Percentiles rank a stretch among this genome's conserved stretches.
Evolutionary conservation across 495 filamentous ascomycete genomes (phyloP).

Genomic region (Penicillium steckii): DNA sequence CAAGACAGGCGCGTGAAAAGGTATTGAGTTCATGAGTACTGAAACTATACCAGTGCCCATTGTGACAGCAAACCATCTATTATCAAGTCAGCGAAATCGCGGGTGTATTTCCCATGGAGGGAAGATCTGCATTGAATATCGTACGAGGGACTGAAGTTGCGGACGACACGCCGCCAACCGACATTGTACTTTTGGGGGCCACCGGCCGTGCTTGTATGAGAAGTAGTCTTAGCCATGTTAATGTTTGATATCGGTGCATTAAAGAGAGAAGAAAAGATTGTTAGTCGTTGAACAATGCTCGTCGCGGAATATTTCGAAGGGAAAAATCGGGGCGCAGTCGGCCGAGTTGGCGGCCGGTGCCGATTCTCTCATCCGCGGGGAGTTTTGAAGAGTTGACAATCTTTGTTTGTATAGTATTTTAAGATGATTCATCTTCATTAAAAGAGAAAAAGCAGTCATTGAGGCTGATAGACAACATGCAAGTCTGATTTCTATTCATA

Average conservation of each 20-base stretch:
- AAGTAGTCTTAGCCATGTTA: not conserved
- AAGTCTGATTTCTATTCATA: too few species aligned
- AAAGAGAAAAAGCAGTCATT: too few species aligned
- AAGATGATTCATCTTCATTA: not conserved
- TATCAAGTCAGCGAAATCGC: not conserved
- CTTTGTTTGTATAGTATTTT: too few species aligned
- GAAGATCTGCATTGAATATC: slow-evolving; percentile 1
- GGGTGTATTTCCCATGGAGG: not conserved
- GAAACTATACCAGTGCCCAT: slow-evolving; percentile 53
- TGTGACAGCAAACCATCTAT: slow-evolving; percentile 45
- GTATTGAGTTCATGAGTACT: slow-evolving; percentile 41
- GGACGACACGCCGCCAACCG: slow-evolving; percentile 45
- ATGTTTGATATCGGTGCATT: not conserved
- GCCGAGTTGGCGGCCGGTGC: slow-evolving; percentile 2
- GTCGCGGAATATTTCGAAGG: not conserved
- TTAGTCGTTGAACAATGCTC: not conserved
- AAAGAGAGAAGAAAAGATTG: not conserved
- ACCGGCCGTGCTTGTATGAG: not conserved
- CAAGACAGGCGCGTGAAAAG: slow-evolving; percentile 37
- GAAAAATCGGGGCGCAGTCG: not conserved
- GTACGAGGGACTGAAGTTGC: slow-evolving; percentile 50
- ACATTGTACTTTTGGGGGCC: slow-evolving; percentile 20
- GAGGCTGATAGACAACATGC: too few species aligned
- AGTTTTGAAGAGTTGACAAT: too few species aligned
- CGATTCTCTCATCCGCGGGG: slow-evolving; percentile 1